phyloP scores from a whole-genome alignment of 805 yeast species.

The Tetrapisispora nanseiensis region DNA sequence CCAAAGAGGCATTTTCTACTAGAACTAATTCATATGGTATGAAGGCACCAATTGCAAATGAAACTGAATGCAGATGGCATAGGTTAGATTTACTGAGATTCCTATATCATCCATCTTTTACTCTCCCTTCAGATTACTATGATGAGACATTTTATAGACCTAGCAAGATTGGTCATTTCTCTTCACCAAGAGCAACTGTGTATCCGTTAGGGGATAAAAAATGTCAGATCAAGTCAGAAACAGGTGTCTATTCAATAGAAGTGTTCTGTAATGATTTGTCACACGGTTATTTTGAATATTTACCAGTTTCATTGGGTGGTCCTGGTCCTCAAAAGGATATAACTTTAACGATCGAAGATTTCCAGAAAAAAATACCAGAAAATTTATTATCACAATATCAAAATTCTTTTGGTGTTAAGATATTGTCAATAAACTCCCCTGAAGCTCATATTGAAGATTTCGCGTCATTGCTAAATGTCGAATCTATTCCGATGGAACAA shows the following conservation, averaged over 20 bases:
- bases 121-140: conserved; percentile 52
- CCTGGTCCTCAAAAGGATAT: conserved; percentile 49
- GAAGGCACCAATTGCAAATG: conserved; percentile 38
- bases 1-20: conserved; percentile 51
- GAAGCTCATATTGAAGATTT: conserved; percentile 45
- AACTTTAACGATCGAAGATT: conserved; percentile 38
- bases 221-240: conserved; percentile 39
- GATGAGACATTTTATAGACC: conserved; percentile 35
- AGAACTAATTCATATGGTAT: conserved; percentile 44
- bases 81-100: conserved; percentile 70
- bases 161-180: conserved; percentile 26
- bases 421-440: conserved; percentile 54
- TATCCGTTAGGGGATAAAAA: conserved; percentile 38
- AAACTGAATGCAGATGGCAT: conserved; percentile 81
- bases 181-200: conserved; percentile 32
- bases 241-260: conserved; percentile 73
- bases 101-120: conserved; percentile 70
- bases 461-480: conserved; percentile 14
- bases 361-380: conserved; percentile 31
- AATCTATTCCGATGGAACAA: conserved; percentile 18
- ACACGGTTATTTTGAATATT: conserved; percentile 48
- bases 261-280: conserved; percentile 46
- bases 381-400: conserved; percentile 23
- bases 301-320: conserved; percentile 49
- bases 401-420: conserved; percentile 34